Evolutionary conservation across 495 filamentous ascomycete genomes (phyloP), one percentile per base, ranked within the genome.

Genomic region (Arthonia radiata): DNA sequence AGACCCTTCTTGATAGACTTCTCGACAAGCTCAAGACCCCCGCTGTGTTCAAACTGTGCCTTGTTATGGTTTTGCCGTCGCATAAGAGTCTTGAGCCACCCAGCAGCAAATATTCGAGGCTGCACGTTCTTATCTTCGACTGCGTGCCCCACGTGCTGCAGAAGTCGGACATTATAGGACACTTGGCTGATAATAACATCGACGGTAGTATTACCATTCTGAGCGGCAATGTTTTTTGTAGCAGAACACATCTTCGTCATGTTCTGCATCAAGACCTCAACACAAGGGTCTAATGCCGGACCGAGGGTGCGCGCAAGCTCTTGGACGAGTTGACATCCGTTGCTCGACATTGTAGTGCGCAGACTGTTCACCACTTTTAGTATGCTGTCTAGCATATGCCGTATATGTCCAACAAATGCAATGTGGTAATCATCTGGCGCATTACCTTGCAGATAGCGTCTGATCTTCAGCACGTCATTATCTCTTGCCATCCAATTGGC

Each of bases 51-150:
- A 26, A 92, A 54, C 6, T 77, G 64, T 27, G 50, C 61, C 46
- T 78, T 90, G 39, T 90, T 70, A 36, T 71, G 62, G 3, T 65
- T 48, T 42, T 92, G 76, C 32, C 76, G 74, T 29, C 54, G 69
- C 17, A 97, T 48, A 18, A 94, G 36, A 2, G 72, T 79, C 44
- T 65, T 75, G 8, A 94, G 49, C 86, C 86, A 97, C 8, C 65
- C 73, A 12, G 74, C 50, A 7, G 70, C 71, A 47, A 66, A 91
- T 2, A 61, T 61, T 26, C 86, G 66, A 15, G 81, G 61, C 36
- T 79, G 70, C 2, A 78, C 67, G 43, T 92, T 94, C 52, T 92
- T 97, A 43, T 94, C 86, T 41, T 82, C 70, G 28, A 57, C 69
- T 15, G 89, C 80, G 30, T 47, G 48, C 44, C 63, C 66, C 17